A percentile compares a stretch with the other conserved stretches of the same genome.
Evolutionary conservation across 2,329 filamentous ascomycete species (phyloP).

Genomic region (Lecanosticta acicola): DNA sequence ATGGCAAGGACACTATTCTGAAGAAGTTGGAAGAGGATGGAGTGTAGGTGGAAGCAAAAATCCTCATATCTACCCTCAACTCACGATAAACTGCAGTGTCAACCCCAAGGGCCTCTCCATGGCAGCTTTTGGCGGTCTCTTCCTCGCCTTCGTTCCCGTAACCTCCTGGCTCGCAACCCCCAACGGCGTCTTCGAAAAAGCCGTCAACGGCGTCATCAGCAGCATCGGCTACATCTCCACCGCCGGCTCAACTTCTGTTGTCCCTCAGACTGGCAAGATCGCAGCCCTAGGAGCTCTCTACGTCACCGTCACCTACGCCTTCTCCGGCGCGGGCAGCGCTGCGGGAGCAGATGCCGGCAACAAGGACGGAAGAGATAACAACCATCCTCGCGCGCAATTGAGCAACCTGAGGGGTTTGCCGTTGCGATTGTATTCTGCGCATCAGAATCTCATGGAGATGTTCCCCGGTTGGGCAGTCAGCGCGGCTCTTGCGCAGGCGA

Average conservation of each 20-base stretch:
- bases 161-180: conserved; percentile 26
- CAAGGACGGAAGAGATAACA: conserved; percentile 26
- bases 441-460: conserved; percentile 26
- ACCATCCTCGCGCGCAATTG: conserved; percentile 22
- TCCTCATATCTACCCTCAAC: background rate
- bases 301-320: conserved; percentile 26
- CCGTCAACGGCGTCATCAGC: conserved; percentile 24
- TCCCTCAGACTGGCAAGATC: conserved; percentile 25
- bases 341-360: conserved; percentile 21
- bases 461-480: conserved; percentile 26
- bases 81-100: conserved; percentile 17
- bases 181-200: conserved; percentile 23
- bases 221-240: conserved; percentile 22
- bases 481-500: conserved; percentile 27
- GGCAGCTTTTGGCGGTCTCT: conserved; percentile 23
- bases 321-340: conserved; percentile 25
- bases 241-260: conserved; percentile 15
- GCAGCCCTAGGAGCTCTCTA: conserved; percentile 27
- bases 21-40: conserved; percentile 25
- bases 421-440: conserved; percentile 24
- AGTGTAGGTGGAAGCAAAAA: conserved; percentile 18
- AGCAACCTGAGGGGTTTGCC: conserved; percentile 23
- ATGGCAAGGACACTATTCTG: conserved; percentile 13
- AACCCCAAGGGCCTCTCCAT: conserved; percentile 25
- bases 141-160: conserved; percentile 28